phyloP scores from a whole-genome alignment of 805 yeast species.

The Wickerhamomyces ciferrii region DNA sequence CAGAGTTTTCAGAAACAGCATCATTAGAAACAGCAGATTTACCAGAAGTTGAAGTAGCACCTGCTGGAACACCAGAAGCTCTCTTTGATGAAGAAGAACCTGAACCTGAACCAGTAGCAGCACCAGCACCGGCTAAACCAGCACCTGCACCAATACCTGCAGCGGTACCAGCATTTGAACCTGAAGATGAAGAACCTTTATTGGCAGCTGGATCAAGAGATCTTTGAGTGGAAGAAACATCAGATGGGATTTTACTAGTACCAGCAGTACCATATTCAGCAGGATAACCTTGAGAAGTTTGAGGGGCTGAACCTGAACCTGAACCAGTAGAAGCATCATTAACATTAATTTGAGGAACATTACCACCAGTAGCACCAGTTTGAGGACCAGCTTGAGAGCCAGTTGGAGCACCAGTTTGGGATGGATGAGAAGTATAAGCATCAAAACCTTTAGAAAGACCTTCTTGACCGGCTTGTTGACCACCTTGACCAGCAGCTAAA shows the following conservation, averaged over 20 bases:
- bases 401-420: too few relatives aligned
- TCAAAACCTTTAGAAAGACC: neutral
- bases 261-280: neutral
- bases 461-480: neutral
- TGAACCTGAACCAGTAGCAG: neutral
- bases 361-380: neutral
- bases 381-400: too few relatives aligned
- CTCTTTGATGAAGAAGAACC: neutral
- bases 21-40: neutral
- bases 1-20: slow-evolving; percentile 3
- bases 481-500: neutral
- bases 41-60: neutral
- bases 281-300: neutral
- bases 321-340: neutral
- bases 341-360: neutral
- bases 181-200: neutral
- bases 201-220: neutral
- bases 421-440: neutral
- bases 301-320: neutral
- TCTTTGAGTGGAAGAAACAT: neutral
- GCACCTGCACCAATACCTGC: neutral
- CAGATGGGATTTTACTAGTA: neutral
- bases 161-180: neutral
- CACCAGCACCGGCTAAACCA: neutral
- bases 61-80: neutral